Conservation (phyloP, 2,329 filamentous ascomycete genomes). For the Pseudocercospora cruenta region DNA sequence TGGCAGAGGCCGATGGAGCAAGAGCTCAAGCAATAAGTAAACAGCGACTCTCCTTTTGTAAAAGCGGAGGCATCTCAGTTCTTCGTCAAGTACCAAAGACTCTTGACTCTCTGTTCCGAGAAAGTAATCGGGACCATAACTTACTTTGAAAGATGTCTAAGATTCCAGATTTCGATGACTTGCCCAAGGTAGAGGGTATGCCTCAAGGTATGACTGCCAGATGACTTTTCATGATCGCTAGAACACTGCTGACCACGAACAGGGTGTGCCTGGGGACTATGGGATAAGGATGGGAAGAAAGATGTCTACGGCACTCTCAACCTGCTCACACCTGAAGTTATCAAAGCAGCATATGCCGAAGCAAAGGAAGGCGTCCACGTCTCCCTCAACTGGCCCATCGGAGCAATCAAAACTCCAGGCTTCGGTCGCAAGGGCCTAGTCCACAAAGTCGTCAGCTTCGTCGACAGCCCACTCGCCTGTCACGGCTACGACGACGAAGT, state of each 20-base stretch:
- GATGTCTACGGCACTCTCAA: conserved; percentile 52
- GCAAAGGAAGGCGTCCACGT: conserved; percentile 48
- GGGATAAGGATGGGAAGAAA: conserved; percentile 49
- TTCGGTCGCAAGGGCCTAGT: conserved; percentile 41
- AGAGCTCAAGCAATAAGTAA: conserved; percentile 4
- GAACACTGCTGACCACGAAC: conserved; percentile 12
- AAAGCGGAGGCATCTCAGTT: neutral
- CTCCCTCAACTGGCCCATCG: conserved; percentile 46
- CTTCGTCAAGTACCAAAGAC: neutral
- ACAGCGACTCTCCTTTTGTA: neutral
- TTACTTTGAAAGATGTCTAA: conserved; percentile 27
- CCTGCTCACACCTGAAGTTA: conserved; percentile 48
- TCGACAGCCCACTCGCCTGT: conserved; percentile 41
- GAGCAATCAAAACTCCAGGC: conserved; percentile 42
- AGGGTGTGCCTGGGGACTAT: conserved; percentile 48
- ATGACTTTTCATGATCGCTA: neutral
- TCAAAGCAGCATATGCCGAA: conserved; percentile 47
- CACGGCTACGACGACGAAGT: conserved; percentile 50
- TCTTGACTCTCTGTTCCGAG: neutral
- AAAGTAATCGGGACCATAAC: neutral
- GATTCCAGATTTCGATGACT: conserved; percentile 45
- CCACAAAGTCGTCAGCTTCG: conserved; percentile 41
- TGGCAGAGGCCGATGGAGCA: neutral
- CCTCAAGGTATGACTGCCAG: conserved; percentile 40
- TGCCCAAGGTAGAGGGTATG: conserved; percentile 47